Percentiles rank a stretch among this genome's conserved stretches.
Conservation (phyloP, 805 yeast genomes). For the Wickerhamomyces tratensis region DNA sequence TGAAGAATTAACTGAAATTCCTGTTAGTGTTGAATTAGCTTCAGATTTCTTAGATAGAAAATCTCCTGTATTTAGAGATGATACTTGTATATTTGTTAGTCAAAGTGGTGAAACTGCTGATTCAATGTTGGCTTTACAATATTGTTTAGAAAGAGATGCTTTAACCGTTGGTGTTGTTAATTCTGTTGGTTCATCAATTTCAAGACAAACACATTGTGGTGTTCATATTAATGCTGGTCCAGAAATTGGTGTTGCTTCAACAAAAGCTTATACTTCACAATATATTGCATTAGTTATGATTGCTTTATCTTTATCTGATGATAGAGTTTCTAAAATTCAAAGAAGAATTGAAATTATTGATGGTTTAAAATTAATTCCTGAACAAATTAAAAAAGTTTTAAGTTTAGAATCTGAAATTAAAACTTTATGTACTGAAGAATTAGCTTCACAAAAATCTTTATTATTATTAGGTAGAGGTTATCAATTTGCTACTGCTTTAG, state of each 20-base stretch:
- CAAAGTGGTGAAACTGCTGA: conserved; percentile 99
- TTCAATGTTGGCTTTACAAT: conserved; percentile 87
- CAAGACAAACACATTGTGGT: conserved; percentile 98
- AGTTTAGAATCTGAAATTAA: conserved; percentile 66
- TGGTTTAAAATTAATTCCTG: conserved; percentile 77
- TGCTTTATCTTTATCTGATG: conserved; percentile 91
- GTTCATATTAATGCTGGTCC: conserved; percentile 99
- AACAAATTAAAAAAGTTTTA: conserved; percentile 73
- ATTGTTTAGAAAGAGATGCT: conserved; percentile 95
- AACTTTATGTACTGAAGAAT: conserved; percentile 57
- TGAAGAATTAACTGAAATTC: conserved; percentile 93
- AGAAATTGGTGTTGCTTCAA: conserved; percentile 98
- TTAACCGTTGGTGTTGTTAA: conserved; percentile 96
- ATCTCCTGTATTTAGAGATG: conserved; percentile 98
- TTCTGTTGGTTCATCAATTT: conserved; percentile 93
- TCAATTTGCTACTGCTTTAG: conserved; percentile 94
- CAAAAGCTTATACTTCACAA: conserved; percentile 98
- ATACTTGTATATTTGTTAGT: conserved; percentile 93
- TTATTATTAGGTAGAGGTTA: conserved; percentile 94
- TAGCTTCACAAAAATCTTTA: conserved; percentile 78
- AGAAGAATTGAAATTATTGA: conserved; percentile 83
- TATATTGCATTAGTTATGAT: conserved; percentile 95
- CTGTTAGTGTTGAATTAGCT: conserved; percentile 87
- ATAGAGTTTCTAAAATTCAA: conserved; percentile 61
- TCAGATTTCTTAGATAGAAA: conserved; percentile 91